These are phyloP conservation scores for Brassica juncea DNA, from an alignment of 345 rosid genomes.

Conservation along the genomic window DNA sequence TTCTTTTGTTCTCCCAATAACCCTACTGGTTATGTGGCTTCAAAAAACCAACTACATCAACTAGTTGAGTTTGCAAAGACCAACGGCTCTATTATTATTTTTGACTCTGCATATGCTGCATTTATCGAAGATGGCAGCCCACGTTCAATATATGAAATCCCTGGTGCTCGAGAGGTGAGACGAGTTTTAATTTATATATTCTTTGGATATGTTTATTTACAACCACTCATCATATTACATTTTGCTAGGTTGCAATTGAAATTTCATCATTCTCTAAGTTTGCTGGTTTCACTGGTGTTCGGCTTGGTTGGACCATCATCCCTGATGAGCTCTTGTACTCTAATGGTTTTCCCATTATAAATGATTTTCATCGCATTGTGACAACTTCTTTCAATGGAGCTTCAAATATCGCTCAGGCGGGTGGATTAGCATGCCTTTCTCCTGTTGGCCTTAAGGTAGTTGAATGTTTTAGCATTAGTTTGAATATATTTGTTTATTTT, in stretches of 20 bases:
- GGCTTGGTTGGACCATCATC: constrained; percentile 89
- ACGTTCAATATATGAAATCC: constrained; percentile 77
- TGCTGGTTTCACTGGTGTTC: constrained; percentile 89
- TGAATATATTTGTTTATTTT: background rate
- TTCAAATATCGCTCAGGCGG: constrained; percentile 75
- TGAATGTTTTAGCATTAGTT: background rate
- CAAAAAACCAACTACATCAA: constrained; percentile 56
- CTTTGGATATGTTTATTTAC: background rate
- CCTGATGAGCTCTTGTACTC: constrained; percentile 72
- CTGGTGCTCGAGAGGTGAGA: constrained; percentile 86
- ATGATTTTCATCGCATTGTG: constrained; percentile 70
- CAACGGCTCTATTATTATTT: constrained; percentile 74
- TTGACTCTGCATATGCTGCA: constrained; percentile 75
- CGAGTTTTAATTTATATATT: background rate
- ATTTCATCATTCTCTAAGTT: constrained; percentile 83
- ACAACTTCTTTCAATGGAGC: constrained; percentile 89
- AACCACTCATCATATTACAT: background rate
- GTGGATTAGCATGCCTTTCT: constrained; percentile 80
- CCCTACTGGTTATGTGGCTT: constrained; percentile 80
- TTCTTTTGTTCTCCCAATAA: constrained; percentile 96
- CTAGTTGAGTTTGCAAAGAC: constrained; percentile 72
- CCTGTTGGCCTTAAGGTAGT: constrained; percentile 58
- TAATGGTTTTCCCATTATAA: constrained; percentile 64
- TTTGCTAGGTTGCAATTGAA: constrained; percentile 75
- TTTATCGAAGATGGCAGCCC: constrained; percentile 72